These are phyloP conservation scores for Aphanomyces euteiches DNA, from an alignment of 352 stramenopile genomes.

Conservation along the genomic window DNA sequence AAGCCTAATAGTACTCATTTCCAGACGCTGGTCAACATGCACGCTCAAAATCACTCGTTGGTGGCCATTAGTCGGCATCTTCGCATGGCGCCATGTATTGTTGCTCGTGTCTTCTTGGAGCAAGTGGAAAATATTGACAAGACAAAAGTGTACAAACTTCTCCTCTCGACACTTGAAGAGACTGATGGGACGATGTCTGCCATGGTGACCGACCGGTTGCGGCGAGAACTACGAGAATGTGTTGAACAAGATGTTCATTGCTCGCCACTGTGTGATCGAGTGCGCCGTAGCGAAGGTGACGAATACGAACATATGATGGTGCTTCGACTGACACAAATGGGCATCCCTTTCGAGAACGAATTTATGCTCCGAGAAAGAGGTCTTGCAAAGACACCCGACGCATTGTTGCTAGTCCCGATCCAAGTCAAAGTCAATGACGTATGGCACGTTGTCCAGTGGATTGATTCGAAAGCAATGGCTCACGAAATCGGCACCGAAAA, in stretches of 20 bases:
- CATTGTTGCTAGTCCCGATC: slow-evolving; percentile 72
- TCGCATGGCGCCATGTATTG: slow-evolving; percentile 50
- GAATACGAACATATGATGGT: slow-evolving; percentile 86
- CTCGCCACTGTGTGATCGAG: slow-evolving; percentile 68
- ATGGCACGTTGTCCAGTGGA: slow-evolving; percentile 79
- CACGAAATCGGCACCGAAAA: slow-evolving; percentile 72
- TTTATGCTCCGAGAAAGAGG: slow-evolving; percentile 73
- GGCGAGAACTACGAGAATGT: slow-evolving; percentile 49
- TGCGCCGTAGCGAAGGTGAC: slow-evolving; percentile 69
- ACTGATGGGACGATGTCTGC: slow-evolving; percentile 17
- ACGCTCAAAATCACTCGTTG: neutral
- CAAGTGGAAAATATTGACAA: slow-evolving; percentile 56
- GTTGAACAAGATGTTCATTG: slow-evolving; percentile 63
- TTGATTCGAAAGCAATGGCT: slow-evolving; percentile 89
- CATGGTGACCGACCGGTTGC: slow-evolving; percentile 32
- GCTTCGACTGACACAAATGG: slow-evolving; percentile 61
- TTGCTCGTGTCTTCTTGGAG: slow-evolving; percentile 59
- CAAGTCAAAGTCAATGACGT: slow-evolving; percentile 56
- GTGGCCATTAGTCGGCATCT: slow-evolving; percentile 21
- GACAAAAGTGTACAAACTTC: slow-evolving; percentile 60
- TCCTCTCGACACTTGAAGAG: slow-evolving; percentile 49
- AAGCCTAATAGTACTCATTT: slow-evolving; percentile 7
- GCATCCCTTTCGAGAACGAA: slow-evolving; percentile 80
- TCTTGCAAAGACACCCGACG: slow-evolving; percentile 83
- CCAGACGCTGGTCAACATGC: slow-evolving; percentile 20